Base-by-base conservation (phyloP, 1,284 basidiomycete genomes). In the Irpex sp. region DNA sequence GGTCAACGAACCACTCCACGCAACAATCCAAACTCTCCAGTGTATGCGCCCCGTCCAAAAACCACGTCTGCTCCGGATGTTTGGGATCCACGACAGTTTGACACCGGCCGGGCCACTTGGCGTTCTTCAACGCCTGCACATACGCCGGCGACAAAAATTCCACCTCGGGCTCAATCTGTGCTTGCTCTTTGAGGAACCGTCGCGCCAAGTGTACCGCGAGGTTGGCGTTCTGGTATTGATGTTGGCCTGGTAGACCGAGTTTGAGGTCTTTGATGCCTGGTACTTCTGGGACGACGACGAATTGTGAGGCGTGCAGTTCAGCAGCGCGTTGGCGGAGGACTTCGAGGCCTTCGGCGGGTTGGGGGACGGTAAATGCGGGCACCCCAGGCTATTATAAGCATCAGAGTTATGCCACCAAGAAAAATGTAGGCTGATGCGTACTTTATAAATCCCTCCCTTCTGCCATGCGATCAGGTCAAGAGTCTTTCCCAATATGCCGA, bases 391-490 rank as follows among this genome's bases (percentile, higher is more conserved):
- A 66, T 52, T 34, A 40, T 58, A 34, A 26, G 38, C 4, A 37
- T n/a, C 8, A 37, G 40, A 9, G 31, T 49, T 48, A 17, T 62
- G 49, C 38, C 7, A n/a, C 21, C 6, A 57, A 31, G 0, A 59
- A 15, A 55, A 11, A 57, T 11, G 40, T 13, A 36, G 36, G 9
- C 49, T 26, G 38, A 47, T 1, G 57, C 73, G 34, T 65, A 86
- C 89, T 82, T 99, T 99, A 79, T 92, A 99, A 62, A 99, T 99
- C 1, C 97, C 97, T 31, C 91, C 94, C 75, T 99, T 99, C 73
- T 99, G 97, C 81, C 85, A 87, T 1, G 96, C 95, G 68, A 99
- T 99, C 71, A 97, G 92, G 62, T 83, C 78, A 8, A 99, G 78
- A 0, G 96, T 98, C 72, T 92, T 92, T 2, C 97, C 97, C 0